Evolutionary conservation across 192 early-diverging fungal genomes (phyloP), one percentile per base, ranked within the genome.

Genomic region (Radiomyces spectabilis): DNA sequence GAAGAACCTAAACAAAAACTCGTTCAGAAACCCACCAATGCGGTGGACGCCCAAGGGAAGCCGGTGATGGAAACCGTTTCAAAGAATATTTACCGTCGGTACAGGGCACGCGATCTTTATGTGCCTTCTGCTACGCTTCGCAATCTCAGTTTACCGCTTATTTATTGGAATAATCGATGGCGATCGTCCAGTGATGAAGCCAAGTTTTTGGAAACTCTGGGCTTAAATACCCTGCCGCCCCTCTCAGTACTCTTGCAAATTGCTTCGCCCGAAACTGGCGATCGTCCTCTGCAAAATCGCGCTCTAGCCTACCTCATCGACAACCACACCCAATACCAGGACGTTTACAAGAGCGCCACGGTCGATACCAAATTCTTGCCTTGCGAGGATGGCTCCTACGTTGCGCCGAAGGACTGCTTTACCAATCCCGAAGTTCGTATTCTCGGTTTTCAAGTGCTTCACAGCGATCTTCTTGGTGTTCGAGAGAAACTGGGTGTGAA

Each of bases 261-360:
- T 16, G 74, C 75, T 0, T 40, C 77, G 5, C 50, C 64, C 2
- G 41, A 61, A 4, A 41, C 66, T 0, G 45, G 48, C 4, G 30
- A 61, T 3, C 22, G 19, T 6, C 24, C 26, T 3, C 34, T 78
- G 24, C 82, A 83, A 18, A 59, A 46, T 5, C 59, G 76, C 12
- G 75, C 85, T 1, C 45, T 95, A 12, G 55, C 55, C 1, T 91
- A 92, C 65, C 80, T 95, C 40, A 53, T 87, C 6, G 84, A 88
- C 8, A 71, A 91, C 44, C 81, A 84, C 45, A 56, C 60, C 0
- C 54, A 69, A 19, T 93, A 92, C 48, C 22, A 54, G 1, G 15
- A 47, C 3, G 41, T 63, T 12, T 94, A 89, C 53, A 59, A 63
- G n/a, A 53, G 77, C 0, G 41, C 26, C 0, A 55, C 40, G 2